Percentiles rank a stretch among this genome's conserved stretches.
phyloP scores from a whole-genome alignment of 805 yeast genomes.

The Barnettozyma sucrosica region DNA sequence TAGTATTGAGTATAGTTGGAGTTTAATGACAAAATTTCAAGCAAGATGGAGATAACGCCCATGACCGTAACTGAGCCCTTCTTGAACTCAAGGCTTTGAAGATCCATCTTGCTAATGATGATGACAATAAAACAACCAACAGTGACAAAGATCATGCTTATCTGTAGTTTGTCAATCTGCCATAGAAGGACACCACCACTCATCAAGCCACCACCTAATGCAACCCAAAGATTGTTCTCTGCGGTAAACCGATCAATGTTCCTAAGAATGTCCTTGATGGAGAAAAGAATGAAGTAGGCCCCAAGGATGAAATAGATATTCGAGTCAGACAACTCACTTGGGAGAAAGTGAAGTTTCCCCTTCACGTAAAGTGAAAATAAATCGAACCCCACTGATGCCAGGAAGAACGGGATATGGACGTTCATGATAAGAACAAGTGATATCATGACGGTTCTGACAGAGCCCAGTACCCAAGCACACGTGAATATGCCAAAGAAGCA shows the following conservation, averaged over 20 bases:
- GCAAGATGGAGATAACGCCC: slow-evolving; percentile 29
- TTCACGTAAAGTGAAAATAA: slow-evolving; percentile 2
- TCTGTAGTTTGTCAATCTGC: slow-evolving; percentile 8
- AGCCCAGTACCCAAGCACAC: slow-evolving; percentile 15
- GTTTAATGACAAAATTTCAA: slow-evolving; percentile 32
- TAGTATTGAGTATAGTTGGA: slow-evolving; percentile 10
- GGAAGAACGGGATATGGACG: slow-evolving; percentile 9
- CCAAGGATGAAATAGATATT: slow-evolving; percentile 6
- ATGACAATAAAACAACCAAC: slow-evolving; percentile 23
- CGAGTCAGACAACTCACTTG: slow-evolving; percentile 1
- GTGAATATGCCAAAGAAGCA: slow-evolving; percentile 12
- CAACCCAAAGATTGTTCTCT: not conserved
- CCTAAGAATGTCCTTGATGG: slow-evolving; percentile 12
- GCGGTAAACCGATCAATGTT: slow-evolving; percentile 9
- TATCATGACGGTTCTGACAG: slow-evolving; percentile 20
- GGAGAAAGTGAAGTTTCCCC: not conserved
- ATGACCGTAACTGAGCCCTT: slow-evolving; percentile 18
- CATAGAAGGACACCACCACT: slow-evolving; percentile 4
- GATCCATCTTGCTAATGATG: slow-evolving; percentile 16
- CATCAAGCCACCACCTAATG: not conserved
- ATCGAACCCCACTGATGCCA: slow-evolving; percentile 15
- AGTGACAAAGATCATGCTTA: slow-evolving; percentile 24
- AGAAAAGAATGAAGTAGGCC: slow-evolving; percentile 6
- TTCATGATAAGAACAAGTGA: slow-evolving; percentile 19
- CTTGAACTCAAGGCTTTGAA: slow-evolving; percentile 4